These are phyloP conservation scores for Naematelia aurantialba DNA, from an alignment of 768 basidiomycete genomes.

Conservation along the genomic window DNA sequence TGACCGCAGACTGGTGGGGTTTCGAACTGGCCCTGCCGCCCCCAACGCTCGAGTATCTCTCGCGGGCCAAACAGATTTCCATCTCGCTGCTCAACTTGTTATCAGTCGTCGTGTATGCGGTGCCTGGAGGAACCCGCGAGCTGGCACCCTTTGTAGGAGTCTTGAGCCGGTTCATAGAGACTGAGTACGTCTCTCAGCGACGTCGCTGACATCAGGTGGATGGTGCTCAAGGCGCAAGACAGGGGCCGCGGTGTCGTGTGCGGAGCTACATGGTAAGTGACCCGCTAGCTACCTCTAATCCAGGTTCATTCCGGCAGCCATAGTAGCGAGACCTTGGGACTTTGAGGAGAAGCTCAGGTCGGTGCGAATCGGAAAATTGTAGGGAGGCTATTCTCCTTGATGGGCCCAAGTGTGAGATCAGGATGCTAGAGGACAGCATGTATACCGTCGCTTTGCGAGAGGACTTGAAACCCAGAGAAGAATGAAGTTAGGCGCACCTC, in stretches of 20 bases:
- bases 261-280: slow-evolving; percentile 27
- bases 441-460: too few species aligned
- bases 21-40: slow-evolving; percentile 30
- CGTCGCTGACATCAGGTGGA: slow-evolving; percentile 14
- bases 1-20: slow-evolving; percentile 25
- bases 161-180: slow-evolving; percentile 26
- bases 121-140: slow-evolving; percentile 27
- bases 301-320: slow-evolving; percentile 31
- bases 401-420: too few species aligned
- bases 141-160: slow-evolving; percentile 28
- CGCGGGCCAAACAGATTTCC: slow-evolving; percentile 16
- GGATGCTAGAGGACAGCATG: too few species aligned
- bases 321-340: slow-evolving; percentile 30
- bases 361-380: not conserved
- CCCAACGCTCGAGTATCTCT: slow-evolving; percentile 24
- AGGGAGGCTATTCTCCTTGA: too few species aligned
- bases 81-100: slow-evolving; percentile 24
- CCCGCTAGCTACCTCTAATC: not conserved
- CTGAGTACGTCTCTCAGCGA: slow-evolving; percentile 12
- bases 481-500: too few species aligned
- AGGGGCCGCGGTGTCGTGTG: slow-evolving; percentile 23
- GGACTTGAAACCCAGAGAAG: too few species aligned
- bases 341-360: slow-evolving; percentile 9
- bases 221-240: slow-evolving; percentile 18
- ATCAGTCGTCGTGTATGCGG: slow-evolving; percentile 25